A percentile compares a stretch with the other conserved stretches of the same genome.
Evolutionary conservation across 208 protist species (phyloP).

Genomic region (Leishmania mexicana): DNA sequence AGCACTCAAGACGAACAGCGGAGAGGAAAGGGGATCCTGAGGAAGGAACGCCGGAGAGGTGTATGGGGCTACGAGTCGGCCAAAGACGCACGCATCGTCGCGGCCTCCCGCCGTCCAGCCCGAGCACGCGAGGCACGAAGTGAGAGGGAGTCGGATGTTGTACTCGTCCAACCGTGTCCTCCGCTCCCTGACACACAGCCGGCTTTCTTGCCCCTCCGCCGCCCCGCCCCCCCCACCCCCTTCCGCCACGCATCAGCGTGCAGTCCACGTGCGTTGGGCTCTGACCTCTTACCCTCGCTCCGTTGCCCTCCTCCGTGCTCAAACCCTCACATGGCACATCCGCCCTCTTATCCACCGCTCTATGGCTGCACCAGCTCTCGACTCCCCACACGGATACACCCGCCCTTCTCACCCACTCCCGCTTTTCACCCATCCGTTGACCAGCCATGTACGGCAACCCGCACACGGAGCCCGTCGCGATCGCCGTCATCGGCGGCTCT

Average conservation of each 20-base stretch:
- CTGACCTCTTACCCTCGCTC: not conserved
- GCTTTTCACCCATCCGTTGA: not conserved
- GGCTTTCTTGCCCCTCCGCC: not conserved
- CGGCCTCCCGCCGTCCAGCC: not conserved
- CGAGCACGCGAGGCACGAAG: not conserved
- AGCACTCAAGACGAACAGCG: not conserved
- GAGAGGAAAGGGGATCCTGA: not conserved
- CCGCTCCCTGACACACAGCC: not conserved
- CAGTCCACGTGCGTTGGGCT: not conserved
- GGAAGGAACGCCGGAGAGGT: not conserved
- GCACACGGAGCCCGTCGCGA: slow-evolving; percentile 45
- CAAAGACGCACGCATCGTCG: not conserved
- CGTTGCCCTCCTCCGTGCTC: not conserved
- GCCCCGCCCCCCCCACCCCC: not conserved
- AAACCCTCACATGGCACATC: not conserved
- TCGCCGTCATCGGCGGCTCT: slow-evolving; percentile 89
- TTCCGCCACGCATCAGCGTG: too few relatives aligned
- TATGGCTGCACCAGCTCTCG: not conserved
- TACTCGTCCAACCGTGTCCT: not conserved
- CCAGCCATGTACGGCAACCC: slow-evolving; percentile 50
- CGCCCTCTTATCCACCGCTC: not conserved
- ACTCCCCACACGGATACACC: not conserved
- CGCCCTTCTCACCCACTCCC: not conserved
- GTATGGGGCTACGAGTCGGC: not conserved
- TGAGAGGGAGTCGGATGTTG: not conserved